A percentile compares a stretch with the other conserved stretches of the same genome.
Evolutionary conservation across 2,329 filamentous ascomycete genomes (phyloP).

Genomic region (Fusarium secorum): DNA sequence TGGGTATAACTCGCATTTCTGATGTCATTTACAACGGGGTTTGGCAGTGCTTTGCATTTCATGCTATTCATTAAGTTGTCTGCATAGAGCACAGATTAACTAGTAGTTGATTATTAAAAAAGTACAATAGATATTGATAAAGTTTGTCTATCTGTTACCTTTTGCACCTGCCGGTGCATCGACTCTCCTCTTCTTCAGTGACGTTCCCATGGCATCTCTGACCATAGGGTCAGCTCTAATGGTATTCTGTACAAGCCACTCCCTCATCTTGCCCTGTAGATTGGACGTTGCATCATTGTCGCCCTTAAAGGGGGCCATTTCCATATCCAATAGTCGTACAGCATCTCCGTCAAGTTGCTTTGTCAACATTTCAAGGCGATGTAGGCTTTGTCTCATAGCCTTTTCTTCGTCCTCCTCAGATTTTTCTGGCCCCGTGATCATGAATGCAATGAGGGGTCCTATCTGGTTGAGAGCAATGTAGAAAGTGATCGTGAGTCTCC

Average conservation of each 20-base stretch:
- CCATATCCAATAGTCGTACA: constrained; percentile 74
- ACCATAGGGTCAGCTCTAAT: constrained; percentile 84
- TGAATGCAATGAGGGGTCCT: constrained; percentile 67
- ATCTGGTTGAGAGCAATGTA: constrained; percentile 87
- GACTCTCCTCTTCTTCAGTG: constrained; percentile 67
- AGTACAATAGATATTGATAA: constrained; percentile 16
- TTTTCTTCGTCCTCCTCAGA: constrained; percentile 54
- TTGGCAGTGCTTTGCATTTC: constrained; percentile 6
- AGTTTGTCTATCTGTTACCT: constrained; percentile 51
- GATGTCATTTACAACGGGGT: constrained; percentile 11
- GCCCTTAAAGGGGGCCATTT: constrained; percentile 82
- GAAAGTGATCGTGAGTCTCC: constrained; percentile 78
- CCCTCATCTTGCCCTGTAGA: constrained; percentile 73
- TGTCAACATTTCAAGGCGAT: constrained; percentile 69
- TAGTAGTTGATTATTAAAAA: constrained; percentile 23
- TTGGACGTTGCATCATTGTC: constrained; percentile 70
- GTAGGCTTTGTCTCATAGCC: constrained; percentile 67
- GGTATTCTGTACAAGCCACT: constrained; percentile 88
- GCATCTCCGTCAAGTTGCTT: constrained; percentile 73
- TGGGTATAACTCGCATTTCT: constrained; percentile 27
- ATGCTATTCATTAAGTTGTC: constrained; percentile 15
- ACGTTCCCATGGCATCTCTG: constrained; percentile 75
- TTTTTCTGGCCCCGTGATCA: constrained; percentile 40
- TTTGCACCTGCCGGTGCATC: constrained; percentile 70
- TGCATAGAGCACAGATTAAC: constrained; percentile 7